These are phyloP conservation scores for Cymbidium sinense DNA, from an alignment of 106 monocot genomes.

Conservation along the genomic window DNA sequence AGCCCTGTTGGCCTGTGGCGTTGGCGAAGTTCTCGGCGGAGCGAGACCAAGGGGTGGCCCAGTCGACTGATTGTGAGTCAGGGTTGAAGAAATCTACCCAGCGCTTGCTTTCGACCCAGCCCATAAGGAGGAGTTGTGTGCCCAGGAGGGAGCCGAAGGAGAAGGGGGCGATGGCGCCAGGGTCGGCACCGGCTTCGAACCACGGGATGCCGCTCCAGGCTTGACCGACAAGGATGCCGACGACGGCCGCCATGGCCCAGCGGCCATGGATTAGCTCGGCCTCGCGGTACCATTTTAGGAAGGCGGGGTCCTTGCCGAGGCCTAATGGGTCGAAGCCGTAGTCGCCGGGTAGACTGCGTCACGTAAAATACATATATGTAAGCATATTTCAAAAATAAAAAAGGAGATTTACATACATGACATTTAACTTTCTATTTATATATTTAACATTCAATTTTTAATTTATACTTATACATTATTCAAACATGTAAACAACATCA, in stretches of 20 bases:
- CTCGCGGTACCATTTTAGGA: conserved; percentile 97
- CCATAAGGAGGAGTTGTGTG: conserved; percentile 92
- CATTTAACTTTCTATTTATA: no score
- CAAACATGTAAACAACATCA: no score
- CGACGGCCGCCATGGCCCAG: conserved; percentile 87
- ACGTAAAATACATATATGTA: background rate
- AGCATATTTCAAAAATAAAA: no score
- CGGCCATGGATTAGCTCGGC: conserved; percentile 96
- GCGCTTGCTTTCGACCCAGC: conserved; percentile 97
- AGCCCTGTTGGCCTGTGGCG: conserved; percentile 87
- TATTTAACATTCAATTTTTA: no score
- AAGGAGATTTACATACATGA: no score
- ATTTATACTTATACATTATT: no score
- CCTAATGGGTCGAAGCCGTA: conserved; percentile 94
- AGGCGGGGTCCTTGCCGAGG: conserved; percentile 89
- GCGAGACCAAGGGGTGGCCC: conserved; percentile 97
- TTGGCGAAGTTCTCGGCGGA: conserved; percentile 89
- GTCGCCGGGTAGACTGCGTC: conserved; percentile 70
- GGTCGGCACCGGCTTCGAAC: conserved; percentile 94
- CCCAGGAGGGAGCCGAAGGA: conserved; percentile 92
- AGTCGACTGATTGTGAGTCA: conserved; percentile 88
- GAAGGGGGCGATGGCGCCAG: conserved; percentile 85
- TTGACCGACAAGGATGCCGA: conserved; percentile 96
- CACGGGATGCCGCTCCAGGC: conserved; percentile 92
- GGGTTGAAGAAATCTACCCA: conserved; percentile 99